A percentile compares a stretch with the other conserved stretches of the same genome.
phyloP scores from a whole-genome alignment of 345 rosid genomes.

The Clarkia xantiana region DNA sequence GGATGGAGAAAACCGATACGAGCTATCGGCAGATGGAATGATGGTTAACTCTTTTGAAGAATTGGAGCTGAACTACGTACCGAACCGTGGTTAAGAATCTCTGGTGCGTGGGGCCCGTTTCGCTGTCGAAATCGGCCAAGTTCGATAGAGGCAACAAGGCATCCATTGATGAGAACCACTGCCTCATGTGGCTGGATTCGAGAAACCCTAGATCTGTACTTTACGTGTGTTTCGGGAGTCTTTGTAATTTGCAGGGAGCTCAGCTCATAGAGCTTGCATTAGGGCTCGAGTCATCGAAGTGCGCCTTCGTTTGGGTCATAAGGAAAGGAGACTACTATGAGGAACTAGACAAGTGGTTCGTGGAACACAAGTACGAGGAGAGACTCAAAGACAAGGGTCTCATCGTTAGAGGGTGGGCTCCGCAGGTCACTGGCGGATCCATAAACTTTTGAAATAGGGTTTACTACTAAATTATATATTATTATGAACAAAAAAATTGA shows the following conservation, averaged over 20 bases:
- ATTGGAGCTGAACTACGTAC: constrained; percentile 17
- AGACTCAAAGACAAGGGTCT: constrained; percentile 15
- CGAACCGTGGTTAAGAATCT: constrained; percentile 11
- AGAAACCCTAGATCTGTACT: constrained; percentile 12
- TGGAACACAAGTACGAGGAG: constrained; percentile 8
- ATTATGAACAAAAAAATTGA: too few relatives aligned
- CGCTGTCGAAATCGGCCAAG: constrained; percentile 5
- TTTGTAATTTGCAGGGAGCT: too few relatives aligned
- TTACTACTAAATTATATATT: too few relatives aligned
- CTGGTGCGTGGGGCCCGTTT: constrained; percentile 39
- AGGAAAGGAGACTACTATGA: neutral
- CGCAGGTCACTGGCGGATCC: too few relatives aligned
- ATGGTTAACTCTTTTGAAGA: constrained; percentile 24
- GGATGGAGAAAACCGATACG: constrained; percentile 8
- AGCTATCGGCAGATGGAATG: constrained; percentile 18
- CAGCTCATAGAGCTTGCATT: constrained; percentile 24
- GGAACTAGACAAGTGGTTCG: constrained; percentile 11
- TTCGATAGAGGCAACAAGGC: constrained; percentile 20
- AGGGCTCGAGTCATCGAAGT: constrained; percentile 16
- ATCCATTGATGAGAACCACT: constrained; percentile 10
- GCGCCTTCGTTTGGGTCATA: constrained; percentile 19
- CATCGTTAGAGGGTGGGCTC: constrained; percentile 22
- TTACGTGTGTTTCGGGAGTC: constrained; percentile 39
- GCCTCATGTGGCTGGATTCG: constrained; percentile 23
- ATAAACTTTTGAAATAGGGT: too few relatives aligned